Base-by-base conservation (phyloP, 768 basidiomycete genomes). In the Lactarius trivialis region DNA sequence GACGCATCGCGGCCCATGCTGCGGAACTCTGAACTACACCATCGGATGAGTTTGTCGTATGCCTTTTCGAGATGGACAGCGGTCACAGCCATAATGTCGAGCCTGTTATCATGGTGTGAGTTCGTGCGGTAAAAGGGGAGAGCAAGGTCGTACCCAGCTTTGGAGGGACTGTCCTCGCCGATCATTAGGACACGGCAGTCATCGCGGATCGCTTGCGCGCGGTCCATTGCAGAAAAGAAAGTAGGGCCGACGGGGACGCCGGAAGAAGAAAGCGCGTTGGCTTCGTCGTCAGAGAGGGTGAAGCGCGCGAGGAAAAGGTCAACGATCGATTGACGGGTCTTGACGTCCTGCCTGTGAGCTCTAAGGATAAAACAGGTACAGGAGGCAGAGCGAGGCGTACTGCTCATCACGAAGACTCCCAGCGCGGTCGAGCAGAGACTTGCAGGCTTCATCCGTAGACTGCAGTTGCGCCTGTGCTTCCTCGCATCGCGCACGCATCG, bases 131-230 rank as follows among this genome's bases (percentile, higher is more conserved):
- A 21, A 19, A 45, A 30, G 51, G 33, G 6, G 26, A 43, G 26
- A 8, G 60, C n/a, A 26, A 49, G 24, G 17, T 6, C 79, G 43
- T 64, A 91, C 89, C 89, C 91, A 34, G 88, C 87, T 68, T 81
- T 80, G 0, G 89, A 89, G 2, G 89, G 84, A 9, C 88, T 85
- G 36, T 87, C 86, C 68, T 92, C 91, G 0, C 91, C 92, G 3
- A 87, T 81, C 82, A 98, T 87, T 8, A 99, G 78, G 2, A 93
- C 84, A 51, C 86, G 78, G 71, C 94, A 97, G 70, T 97, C 93
- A 14, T 80, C 80, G 36, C 93, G 80, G 64, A 99, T 95, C 49
- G 76, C 76, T 68, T 90, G 87, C 0, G 91, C 86, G 70, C 89
- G 89, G 73, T 92, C 89, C 85, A 98, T 89, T 0, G 91, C 89